Conservation (phyloP, 371 early-diverging fungal genomes). For the Rhizopus delemar region DNA sequence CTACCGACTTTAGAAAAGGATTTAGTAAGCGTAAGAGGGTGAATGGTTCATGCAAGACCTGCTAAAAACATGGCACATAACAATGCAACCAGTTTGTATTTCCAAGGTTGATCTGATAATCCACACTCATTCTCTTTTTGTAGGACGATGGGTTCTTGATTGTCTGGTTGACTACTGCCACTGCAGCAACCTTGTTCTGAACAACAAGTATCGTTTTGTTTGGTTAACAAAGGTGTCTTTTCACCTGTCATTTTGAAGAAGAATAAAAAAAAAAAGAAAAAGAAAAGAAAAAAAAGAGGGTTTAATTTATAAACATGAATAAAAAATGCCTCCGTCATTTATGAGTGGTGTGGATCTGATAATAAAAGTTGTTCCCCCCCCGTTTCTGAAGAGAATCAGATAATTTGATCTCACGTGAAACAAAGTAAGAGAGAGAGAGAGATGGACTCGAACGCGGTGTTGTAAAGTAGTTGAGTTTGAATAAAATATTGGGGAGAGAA, state of each 20-base stretch:
- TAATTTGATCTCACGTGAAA: background rate
- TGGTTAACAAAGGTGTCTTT: slow-evolving; percentile 12
- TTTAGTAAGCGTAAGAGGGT: background rate
- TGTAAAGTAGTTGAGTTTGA: no score
- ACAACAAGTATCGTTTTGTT: background rate
- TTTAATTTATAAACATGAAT: background rate
- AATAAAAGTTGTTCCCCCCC: no score
- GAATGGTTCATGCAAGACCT: slow-evolving; percentile 36
- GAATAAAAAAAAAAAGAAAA: background rate
- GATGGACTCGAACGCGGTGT: no score
- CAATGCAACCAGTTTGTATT: slow-evolving; percentile 64
- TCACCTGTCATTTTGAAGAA: background rate
- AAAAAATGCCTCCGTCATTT: background rate
- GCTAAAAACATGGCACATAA: slow-evolving; percentile 65
- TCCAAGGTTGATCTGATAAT: slow-evolving; percentile 52
- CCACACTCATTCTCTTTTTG: slow-evolving; percentile 32
- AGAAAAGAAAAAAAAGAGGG: background rate
- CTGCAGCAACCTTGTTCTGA: background rate
- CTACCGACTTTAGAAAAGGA: slow-evolving; percentile 57
- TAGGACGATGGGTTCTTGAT: background rate
- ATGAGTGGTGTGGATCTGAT: background rate
- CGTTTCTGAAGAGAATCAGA: background rate
- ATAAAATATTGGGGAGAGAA: background rate
- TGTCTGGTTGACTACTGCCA: no score
- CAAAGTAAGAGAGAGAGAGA: background rate